These are phyloP conservation scores for Penicillium thymicola DNA, from an alignment of 2,329 filamentous ascomycete genomes.

Conservation along the genomic window DNA sequence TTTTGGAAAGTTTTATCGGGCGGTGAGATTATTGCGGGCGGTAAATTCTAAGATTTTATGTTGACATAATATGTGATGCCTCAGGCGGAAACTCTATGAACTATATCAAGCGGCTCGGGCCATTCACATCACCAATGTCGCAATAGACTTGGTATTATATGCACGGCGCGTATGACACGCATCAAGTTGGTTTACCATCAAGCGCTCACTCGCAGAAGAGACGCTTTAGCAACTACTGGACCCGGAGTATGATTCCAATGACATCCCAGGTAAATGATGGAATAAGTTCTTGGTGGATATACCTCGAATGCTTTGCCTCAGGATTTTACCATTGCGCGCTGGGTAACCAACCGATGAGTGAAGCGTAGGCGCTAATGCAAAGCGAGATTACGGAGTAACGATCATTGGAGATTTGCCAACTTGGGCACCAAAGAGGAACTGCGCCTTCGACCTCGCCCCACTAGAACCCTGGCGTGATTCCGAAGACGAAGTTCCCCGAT, in stretches of 20 bases:
- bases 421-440: slow-evolving; percentile 1
- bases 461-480: not conserved
- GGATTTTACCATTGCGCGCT: not conserved
- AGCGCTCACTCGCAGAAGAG: not conserved
- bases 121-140: too few relatives aligned
- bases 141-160: too few relatives aligned
- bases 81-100: not conserved
- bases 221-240: not conserved
- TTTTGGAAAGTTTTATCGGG: slow-evolving; percentile 34
- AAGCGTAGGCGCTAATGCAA: not conserved
- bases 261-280: not conserved
- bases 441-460: not conserved
- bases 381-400: not conserved
- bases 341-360: not conserved
- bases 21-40: slow-evolving; percentile 33
- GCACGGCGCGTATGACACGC: not conserved
- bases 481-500: not conserved
- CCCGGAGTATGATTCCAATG: not conserved
- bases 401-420: not conserved
- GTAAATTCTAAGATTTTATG: slow-evolving; percentile 11
- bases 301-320: not conserved
- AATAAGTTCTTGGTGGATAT: not conserved
- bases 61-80: slow-evolving; percentile 2
- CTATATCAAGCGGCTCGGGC: too few relatives aligned
- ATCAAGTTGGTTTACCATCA: slow-evolving; percentile 2